Conservation (phyloP, 331 rosid genomes). For the Rhamnella rubrinervis region DNA sequence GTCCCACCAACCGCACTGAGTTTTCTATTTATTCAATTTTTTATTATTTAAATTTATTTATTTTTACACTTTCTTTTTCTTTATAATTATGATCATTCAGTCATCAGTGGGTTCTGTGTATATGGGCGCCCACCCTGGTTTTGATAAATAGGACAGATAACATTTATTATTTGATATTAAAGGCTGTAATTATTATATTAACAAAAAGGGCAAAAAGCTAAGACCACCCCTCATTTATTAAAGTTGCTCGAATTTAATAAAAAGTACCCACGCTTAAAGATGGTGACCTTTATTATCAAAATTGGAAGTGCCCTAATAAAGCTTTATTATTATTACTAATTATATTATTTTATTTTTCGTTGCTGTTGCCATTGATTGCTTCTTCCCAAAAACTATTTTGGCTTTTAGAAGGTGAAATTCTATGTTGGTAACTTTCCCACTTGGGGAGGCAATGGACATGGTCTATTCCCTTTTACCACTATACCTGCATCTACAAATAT, state of each 20-base stretch:
- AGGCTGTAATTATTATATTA: too few species aligned
- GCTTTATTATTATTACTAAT: background rate
- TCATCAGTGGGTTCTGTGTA: background rate
- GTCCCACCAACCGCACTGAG: slow-evolving; percentile 30
- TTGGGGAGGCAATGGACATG: slow-evolving; percentile 1
- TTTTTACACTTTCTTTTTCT: background rate
- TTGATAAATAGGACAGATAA: background rate
- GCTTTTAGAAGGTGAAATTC: slow-evolving; percentile 5
- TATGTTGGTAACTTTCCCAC: slow-evolving; percentile 8
- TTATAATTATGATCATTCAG: slow-evolving; percentile 3
- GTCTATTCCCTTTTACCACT: background rate
- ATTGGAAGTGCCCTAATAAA: background rate
- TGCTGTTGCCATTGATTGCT: too few species aligned
- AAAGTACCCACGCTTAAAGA: slow-evolving; percentile 9
- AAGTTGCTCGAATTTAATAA: background rate
- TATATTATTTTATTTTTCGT: too few species aligned
- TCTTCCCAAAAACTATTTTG: slow-evolving; percentile 1
- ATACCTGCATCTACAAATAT: background rate
- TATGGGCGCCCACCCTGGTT: background rate
- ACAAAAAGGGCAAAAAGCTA: too few species aligned
- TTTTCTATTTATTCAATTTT: background rate
- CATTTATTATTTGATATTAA: background rate
- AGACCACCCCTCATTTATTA: background rate
- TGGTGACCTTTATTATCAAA: background rate
- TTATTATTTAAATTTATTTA: background rate